Evolutionary conservation across 176 grass and related monocot species (phyloP).

Genomic region (Musa itinerans): DNA sequence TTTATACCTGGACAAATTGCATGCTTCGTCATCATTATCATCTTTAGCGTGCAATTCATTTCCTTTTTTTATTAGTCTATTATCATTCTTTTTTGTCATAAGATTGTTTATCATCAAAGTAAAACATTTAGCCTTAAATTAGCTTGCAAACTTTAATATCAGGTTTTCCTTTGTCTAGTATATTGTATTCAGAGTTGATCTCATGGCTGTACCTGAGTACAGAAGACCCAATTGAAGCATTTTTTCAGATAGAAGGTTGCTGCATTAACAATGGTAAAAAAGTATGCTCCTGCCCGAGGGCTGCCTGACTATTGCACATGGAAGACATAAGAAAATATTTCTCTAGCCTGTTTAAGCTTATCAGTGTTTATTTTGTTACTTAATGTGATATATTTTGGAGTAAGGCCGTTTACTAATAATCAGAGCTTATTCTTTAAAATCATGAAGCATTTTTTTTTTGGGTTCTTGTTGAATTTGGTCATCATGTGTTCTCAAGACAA

Average conservation of each 20-base stretch:
- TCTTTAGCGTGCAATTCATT: neutral
- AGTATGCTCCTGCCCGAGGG: neutral
- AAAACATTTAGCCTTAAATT: neutral
- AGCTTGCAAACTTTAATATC: no score
- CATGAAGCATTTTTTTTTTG: neutral
- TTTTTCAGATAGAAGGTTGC: neutral
- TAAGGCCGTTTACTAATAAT: neutral
- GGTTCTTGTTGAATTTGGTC: neutral
- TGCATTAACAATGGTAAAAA: neutral
- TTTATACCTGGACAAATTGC: no score
- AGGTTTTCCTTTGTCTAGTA: no score
- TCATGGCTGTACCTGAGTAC: no score
- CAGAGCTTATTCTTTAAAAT: neutral
- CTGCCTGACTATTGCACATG: neutral
- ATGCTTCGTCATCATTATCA: no score
- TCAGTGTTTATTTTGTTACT: neutral
- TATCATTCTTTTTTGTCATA: neutral
- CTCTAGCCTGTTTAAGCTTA: neutral
- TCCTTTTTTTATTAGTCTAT: neutral
- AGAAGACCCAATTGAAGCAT: no score
- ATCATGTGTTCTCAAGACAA: neutral
- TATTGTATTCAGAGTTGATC: no score
- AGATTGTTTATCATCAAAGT: neutral
- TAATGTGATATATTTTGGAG: neutral
- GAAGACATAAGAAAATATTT: neutral